These are phyloP conservation scores for Arabidopsis hybrid DNA, from an alignment of 441 rosid genomes.

Conservation along the genomic window DNA sequence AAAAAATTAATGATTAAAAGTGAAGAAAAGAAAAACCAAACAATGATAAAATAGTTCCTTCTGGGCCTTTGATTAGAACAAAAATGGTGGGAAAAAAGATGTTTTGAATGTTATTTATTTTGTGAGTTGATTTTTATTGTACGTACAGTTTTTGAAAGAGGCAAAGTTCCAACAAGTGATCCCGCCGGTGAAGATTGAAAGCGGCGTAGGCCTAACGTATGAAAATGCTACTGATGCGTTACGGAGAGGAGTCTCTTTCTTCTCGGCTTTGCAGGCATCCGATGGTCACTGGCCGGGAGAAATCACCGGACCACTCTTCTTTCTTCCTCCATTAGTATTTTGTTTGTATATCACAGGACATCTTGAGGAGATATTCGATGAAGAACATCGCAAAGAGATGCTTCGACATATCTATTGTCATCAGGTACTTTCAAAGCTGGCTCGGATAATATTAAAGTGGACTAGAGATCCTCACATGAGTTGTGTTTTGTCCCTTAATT, in stretches of 20 bases:
- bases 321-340: slow-evolving; percentile 64
- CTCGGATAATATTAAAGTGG: neutral
- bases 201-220: slow-evolving; percentile 48
- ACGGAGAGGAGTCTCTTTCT: slow-evolving; percentile 55
- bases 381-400: slow-evolving; percentile 66
- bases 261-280: slow-evolving; percentile 63
- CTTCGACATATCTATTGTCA: slow-evolving; percentile 54
- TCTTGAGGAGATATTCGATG: slow-evolving; percentile 50
- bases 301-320: slow-evolving; percentile 63
- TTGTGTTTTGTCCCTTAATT: neutral
- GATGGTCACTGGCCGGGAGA: slow-evolving; percentile 77
- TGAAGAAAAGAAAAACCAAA: no score
- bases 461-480: neutral
- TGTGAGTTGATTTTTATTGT: neutral
- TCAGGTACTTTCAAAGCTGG: slow-evolving; percentile 47
- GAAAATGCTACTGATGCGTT: slow-evolving; percentile 55
- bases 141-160: slow-evolving; percentile 37
- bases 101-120: neutral
- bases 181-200: slow-evolving; percentile 49
- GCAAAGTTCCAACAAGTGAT: slow-evolving; percentile 41
- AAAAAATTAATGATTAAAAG: no score
- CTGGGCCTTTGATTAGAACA: no score
- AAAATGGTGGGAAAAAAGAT: no score
- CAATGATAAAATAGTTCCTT: no score
- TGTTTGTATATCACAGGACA: slow-evolving; percentile 59